phyloP scores from a whole-genome alignment of 1,139 yeast genomes.

The Magnusiomyces paraingens region DNA sequence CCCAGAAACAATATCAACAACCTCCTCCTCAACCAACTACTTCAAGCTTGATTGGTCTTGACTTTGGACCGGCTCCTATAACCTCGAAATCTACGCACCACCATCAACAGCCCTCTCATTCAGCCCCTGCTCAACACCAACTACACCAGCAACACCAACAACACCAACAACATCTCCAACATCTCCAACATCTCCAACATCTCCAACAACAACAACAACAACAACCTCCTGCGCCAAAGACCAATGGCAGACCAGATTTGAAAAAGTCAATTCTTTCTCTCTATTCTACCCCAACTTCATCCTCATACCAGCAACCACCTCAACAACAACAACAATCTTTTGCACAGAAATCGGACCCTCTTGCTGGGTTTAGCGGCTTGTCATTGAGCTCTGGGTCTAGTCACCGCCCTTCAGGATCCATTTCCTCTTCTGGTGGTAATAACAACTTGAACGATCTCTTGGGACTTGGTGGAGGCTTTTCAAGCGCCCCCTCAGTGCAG shows the following conservation, averaged over 20 bases:
- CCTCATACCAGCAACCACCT: constrained; percentile 4
- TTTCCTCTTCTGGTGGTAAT: constrained; percentile 3
- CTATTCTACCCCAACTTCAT: constrained; percentile 58
- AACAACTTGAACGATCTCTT: neutral
- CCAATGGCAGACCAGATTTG: constrained; percentile 57
- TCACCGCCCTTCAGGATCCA: neutral
- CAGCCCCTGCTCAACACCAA: constrained; percentile 16
- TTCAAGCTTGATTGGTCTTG: constrained; percentile 13
- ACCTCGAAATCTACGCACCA: constrained; percentile 7
- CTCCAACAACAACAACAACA: constrained; percentile 18
- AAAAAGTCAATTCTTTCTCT: constrained; percentile 86
- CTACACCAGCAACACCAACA: neutral
- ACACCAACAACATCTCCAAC: neutral
- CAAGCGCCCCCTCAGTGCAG: constrained; percentile 18
- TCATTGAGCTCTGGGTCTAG: neutral
- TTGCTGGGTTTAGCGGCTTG: neutral
- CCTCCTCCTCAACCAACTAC: constrained; percentile 5
- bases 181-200: no score
- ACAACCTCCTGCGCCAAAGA: constrained; percentile 18
- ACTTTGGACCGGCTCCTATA: constrained; percentile 15
- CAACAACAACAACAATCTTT: constrained; percentile 1
- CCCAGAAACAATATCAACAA: neutral
- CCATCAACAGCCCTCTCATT: constrained; percentile 16
- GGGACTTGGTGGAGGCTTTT: neutral
- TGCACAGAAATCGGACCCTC: neutral